Percentiles rank a stretch among this genome's conserved stretches.
Conservation (phyloP, 495 filamentous ascomycete genomes). For the Aspergillus ostianus region DNA sequence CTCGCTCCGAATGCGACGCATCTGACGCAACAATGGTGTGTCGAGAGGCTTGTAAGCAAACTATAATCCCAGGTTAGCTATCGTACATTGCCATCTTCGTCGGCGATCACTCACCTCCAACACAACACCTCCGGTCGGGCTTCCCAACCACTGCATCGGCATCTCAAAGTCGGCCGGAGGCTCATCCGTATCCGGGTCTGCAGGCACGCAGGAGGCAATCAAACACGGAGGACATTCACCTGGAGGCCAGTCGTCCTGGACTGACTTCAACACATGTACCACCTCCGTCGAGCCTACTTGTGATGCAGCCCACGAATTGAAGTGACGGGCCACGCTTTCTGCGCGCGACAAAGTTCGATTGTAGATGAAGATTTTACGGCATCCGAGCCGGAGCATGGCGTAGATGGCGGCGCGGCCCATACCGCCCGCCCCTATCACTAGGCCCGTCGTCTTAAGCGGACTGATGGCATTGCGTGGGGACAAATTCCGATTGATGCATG, state of each 20-base stretch:
- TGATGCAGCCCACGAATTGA: slow-evolving; percentile 58
- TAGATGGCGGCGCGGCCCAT: slow-evolving; percentile 82
- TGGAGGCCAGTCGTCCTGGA: slow-evolving; percentile 63
- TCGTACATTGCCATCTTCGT: background rate
- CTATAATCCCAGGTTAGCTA: slow-evolving; percentile 34
- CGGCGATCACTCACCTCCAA: slow-evolving; percentile 54
- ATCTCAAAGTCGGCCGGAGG: slow-evolving; percentile 73
- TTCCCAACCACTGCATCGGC: slow-evolving; percentile 70
- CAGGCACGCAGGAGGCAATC: slow-evolving; percentile 73
- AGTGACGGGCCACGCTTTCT: slow-evolving; percentile 66
- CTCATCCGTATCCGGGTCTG: slow-evolving; percentile 58
- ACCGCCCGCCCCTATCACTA: slow-evolving; percentile 78
- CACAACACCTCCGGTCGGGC: slow-evolving; percentile 77
- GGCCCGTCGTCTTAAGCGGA: slow-evolving; percentile 59
- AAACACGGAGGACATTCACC: slow-evolving; percentile 67
- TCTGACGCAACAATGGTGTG: slow-evolving; percentile 68
- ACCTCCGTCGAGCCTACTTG: slow-evolving; percentile 48
- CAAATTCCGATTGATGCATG: slow-evolving; percentile 69
- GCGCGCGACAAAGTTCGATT: slow-evolving; percentile 67
- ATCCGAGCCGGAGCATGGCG: slow-evolving; percentile 74
- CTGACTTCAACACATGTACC: slow-evolving; percentile 58
- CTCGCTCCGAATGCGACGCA: slow-evolving; percentile 55
- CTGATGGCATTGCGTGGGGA: slow-evolving; percentile 78
- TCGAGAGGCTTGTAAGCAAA: slow-evolving; percentile 72
- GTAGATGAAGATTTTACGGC: slow-evolving; percentile 74